These are phyloP conservation scores for Calonectria pseudoturangicola DNA, from an alignment of 2,329 filamentous ascomycete genomes.

Conservation along the genomic window DNA sequence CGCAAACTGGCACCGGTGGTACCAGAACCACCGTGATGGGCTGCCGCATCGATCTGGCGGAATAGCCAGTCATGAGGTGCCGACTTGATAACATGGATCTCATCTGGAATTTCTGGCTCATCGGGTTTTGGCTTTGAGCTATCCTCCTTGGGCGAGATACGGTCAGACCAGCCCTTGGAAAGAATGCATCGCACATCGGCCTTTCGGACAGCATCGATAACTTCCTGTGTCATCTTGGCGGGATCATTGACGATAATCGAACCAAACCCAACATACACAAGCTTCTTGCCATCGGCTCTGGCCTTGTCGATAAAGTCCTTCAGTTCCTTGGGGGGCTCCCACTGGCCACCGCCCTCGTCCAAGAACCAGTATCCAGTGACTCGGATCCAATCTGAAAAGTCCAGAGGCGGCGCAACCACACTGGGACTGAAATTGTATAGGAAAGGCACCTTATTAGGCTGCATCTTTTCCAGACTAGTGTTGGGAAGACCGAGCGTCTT, in stretches of 20 bases:
- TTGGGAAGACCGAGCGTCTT: conserved; percentile 85
- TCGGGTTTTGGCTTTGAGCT: conserved; percentile 70
- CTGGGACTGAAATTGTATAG: conserved; percentile 97
- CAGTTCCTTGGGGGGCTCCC: conserved; percentile 85
- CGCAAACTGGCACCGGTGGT: conserved; percentile 95
- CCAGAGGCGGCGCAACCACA: conserved; percentile 94
- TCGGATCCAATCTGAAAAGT: conserved; percentile 98
- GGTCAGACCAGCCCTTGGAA: conserved; percentile 97
- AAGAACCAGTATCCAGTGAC: conserved; percentile 99
- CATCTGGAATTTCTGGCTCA: conserved; percentile 81
- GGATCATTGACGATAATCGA: conserved; percentile 96
- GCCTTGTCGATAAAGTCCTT: conserved; percentile 89
- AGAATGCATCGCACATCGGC: conserved; percentile 96
- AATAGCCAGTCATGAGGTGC: conserved; percentile 99
- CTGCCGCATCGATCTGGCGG: conserved; percentile 92
- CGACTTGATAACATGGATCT: conserved; percentile 91
- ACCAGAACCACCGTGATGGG: conserved; percentile 95
- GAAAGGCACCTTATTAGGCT: conserved; percentile 98
- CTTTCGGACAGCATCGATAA: conserved; percentile 92
- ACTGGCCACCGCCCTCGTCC: conserved; percentile 81
- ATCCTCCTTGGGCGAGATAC: conserved; percentile 71
- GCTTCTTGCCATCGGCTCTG: conserved; percentile 86
- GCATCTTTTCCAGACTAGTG: conserved; percentile 92
- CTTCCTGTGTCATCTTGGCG: conserved; percentile 90
- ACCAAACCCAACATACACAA: conserved; percentile 98